Conservation (phyloP, 257 asterid genomes). For the Leptodermis oblonga region DNA sequence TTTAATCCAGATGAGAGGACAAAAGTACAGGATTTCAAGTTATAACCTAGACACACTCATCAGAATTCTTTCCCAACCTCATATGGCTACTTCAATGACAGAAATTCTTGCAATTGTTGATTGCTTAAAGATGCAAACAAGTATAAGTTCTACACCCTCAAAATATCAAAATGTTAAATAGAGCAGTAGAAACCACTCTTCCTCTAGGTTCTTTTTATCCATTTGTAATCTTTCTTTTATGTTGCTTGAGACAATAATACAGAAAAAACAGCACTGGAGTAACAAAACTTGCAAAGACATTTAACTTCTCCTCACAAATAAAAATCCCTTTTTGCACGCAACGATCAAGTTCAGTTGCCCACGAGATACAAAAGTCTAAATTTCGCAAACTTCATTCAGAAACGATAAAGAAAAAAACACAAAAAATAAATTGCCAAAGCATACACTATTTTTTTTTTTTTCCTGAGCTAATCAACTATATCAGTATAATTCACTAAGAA, state of each 20-base stretch:
- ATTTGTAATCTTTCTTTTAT: background rate
- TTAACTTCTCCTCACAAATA: background rate
- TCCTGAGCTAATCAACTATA: background rate
- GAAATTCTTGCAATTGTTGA: background rate
- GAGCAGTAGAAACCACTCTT: background rate
- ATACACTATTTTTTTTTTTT: background rate
- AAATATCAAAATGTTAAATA: background rate
- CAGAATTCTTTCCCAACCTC: background rate
- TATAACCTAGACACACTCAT: background rate
- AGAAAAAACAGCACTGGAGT: background rate
- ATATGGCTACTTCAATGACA: background rate
- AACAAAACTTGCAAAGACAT: background rate
- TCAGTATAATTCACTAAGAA: background rate
- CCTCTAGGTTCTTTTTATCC: background rate
- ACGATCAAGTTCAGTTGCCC: background rate
- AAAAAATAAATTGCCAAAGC: background rate
- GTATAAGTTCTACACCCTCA: background rate
- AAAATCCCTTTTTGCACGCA: background rate
- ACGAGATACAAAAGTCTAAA: background rate
- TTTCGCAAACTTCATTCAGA: background rate
- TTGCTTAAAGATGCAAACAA: background rate
- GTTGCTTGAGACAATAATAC: background rate
- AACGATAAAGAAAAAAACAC: background rate
- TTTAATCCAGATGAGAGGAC: background rate
- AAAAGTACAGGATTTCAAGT: background rate